Conservation (phyloP, 306 rosid genomes). For the Elaeagnus macrophylla region DNA sequence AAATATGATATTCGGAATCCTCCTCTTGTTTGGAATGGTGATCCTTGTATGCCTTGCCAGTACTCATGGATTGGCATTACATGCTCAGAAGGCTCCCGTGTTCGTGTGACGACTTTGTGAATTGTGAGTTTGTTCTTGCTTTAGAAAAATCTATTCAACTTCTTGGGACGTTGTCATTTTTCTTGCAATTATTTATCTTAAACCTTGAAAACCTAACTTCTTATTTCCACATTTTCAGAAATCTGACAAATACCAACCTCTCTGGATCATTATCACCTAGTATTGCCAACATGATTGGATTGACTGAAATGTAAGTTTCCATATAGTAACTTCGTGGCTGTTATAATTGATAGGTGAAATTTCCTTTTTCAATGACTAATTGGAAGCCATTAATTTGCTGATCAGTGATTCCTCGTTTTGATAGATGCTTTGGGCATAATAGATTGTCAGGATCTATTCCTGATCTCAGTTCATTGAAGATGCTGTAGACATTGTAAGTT, state of each 20-base stretch:
- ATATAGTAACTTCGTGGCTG: neutral
- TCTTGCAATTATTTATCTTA: neutral
- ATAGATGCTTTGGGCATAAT: slow-evolving; percentile 72
- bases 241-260: slow-evolving; percentile 45
- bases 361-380: too few relatives aligned
- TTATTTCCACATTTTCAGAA: slow-evolving; percentile 39
- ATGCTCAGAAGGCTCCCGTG: slow-evolving; percentile 29
- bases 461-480: slow-evolving; percentile 45
- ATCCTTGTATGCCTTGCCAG: slow-evolving; percentile 74
- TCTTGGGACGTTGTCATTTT: neutral
- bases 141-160: neutral
- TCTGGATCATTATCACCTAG: slow-evolving; percentile 50
- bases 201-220: neutral
- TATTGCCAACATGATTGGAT: slow-evolving; percentile 43
- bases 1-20: slow-evolving; percentile 44
- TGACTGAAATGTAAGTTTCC: slow-evolving; percentile 54
- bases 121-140: slow-evolving; percentile 16
- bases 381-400: neutral
- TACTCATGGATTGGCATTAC: slow-evolving; percentile 81
- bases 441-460: slow-evolving; percentile 65
- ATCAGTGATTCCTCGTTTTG: slow-evolving; percentile 15
- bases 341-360: neutral
- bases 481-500: slow-evolving; percentile 56
- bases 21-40: slow-evolving; percentile 79
- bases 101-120: slow-evolving; percentile 48